These are phyloP conservation scores for Vigna unguiculata DNA, from an alignment of 306 rosid genomes.

Conservation along the genomic window DNA sequence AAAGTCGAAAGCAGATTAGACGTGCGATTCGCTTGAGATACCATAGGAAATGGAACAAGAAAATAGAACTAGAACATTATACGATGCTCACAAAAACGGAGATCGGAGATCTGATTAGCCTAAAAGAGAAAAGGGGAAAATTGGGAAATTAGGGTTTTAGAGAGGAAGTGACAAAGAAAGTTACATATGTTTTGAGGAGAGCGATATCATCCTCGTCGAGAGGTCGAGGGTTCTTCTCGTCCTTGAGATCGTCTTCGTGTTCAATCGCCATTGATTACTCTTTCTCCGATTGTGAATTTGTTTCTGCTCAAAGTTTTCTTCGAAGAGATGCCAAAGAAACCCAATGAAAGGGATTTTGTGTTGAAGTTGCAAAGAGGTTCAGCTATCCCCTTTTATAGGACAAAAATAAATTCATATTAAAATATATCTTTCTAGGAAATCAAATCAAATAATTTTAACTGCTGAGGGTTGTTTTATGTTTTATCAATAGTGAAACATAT, in stretches of 20 bases:
- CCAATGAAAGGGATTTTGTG: not conserved
- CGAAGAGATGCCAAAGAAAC: conserved; percentile 10
- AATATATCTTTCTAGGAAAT: no score
- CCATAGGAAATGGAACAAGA: conserved; percentile 1
- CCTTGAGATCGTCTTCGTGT: conserved; percentile 89
- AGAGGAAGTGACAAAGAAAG: not conserved
- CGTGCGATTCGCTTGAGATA: not conserved
- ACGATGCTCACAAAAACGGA: not conserved
- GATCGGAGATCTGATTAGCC: conserved; percentile 39
- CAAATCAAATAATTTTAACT: no score
- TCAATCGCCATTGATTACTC: conserved; percentile 70
- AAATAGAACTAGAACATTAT: not conserved
- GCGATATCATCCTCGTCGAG: conserved; percentile 98
- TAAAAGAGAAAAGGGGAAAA: conserved; percentile 6
- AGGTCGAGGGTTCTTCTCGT: conserved; percentile 98
- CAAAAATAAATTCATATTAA: not conserved
- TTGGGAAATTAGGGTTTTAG: conserved; percentile 49
- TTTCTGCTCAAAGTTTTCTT: conserved; percentile 18
- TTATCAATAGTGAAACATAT: no score
- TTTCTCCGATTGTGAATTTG: conserved; percentile 27
- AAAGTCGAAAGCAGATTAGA: not conserved
- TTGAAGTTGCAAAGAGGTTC: not conserved
- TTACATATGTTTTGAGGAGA: conserved; percentile 92
- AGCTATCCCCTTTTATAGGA: conserved; percentile 12
- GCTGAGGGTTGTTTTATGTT: no score